A percentile compares a stretch with the other conserved stretches of the same genome.
Evolutionary conservation across 768 basidiomycete genomes (phyloP).

Genomic region (Paxillus ammoniavirescens): DNA sequence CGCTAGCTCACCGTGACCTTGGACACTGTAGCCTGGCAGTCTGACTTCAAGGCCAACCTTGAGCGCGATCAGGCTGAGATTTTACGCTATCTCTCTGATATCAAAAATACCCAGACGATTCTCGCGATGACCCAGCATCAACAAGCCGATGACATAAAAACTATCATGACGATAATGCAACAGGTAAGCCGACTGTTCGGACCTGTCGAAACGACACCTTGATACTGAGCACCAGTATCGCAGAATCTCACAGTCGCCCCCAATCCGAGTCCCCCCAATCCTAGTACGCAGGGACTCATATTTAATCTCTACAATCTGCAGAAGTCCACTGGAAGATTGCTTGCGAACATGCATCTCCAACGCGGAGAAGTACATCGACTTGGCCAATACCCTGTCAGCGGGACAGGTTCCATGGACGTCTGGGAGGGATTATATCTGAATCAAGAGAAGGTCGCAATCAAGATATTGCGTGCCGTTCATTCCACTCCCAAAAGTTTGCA

Average conservation of each 20-base stretch:
- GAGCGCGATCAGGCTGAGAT: constrained; percentile 45
- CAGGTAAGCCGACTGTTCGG: constrained; percentile 28
- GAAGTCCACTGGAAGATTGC: constrained; percentile 41
- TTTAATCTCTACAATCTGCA: constrained; percentile 53
- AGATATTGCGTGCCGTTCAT: constrained; percentile 51
- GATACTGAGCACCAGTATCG: constrained; percentile 14
- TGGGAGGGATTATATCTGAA: constrained; percentile 55
- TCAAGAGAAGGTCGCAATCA: constrained; percentile 56
- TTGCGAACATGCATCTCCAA: constrained; percentile 49
- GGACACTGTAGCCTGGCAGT: constrained; percentile 49
- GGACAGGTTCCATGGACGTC: constrained; percentile 53
- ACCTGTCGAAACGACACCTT: not conserved
- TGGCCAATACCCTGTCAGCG: constrained; percentile 48
- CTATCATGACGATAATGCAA: constrained; percentile 52
- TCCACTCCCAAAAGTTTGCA: constrained; percentile 43
- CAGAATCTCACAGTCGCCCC: constrained; percentile 22
- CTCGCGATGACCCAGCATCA: constrained; percentile 33
- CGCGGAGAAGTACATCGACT: constrained; percentile 52
- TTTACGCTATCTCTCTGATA: constrained; percentile 41
- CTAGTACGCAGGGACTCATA: constrained; percentile 42
- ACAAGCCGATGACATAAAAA: constrained; percentile 34
- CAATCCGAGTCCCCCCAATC: constrained; percentile 9
- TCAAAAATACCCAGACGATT: constrained; percentile 40
- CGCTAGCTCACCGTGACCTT: constrained; percentile 44
- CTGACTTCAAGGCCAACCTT: constrained; percentile 37